A percentile compares a stretch with the other conserved stretches of the same genome.
phyloP scores from a whole-genome alignment of 179 eudicot species.

The Patellifolia procumbens region DNA sequence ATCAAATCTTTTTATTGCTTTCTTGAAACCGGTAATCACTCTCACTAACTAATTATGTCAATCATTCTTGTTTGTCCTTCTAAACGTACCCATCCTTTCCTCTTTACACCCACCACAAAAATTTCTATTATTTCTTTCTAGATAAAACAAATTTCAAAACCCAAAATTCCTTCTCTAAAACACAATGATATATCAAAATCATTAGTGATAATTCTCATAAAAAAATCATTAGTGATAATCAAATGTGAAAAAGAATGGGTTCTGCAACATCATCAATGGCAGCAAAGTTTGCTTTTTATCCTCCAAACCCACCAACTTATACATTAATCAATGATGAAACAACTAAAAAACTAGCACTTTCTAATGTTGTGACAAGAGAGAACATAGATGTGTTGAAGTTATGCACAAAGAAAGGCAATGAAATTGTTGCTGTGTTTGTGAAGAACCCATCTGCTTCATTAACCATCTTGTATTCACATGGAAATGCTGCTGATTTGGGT shows the following conservation, averaged over 20 bases:
- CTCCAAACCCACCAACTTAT: constrained; percentile 81
- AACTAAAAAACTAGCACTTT: constrained; percentile 42
- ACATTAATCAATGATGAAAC: constrained; percentile 51
- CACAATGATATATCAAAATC: neutral
- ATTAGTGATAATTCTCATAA: neutral
- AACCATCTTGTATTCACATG: constrained; percentile 79
- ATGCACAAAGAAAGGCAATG: constrained; percentile 65
- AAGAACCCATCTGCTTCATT: constrained; percentile 58
- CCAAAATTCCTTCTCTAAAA: neutral
- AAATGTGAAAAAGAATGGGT: constrained; percentile 48
- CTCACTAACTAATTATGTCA: constrained; percentile 19
- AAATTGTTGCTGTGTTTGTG: constrained; percentile 64
- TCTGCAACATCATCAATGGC: constrained; percentile 87
- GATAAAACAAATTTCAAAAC: neutral
- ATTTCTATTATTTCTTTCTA: neutral
- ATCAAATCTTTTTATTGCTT: constrained; percentile 8
- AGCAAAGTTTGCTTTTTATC: constrained; percentile 84
- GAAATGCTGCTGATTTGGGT: constrained; percentile 90
- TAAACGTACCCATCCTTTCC: neutral
- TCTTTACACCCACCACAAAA: neutral
- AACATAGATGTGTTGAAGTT: constrained; percentile 69
- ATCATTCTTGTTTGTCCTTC: constrained; percentile 5
- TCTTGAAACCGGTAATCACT: constrained; percentile 27
- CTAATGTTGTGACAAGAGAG: constrained; percentile 61
- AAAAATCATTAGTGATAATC: neutral